phyloP scores from a whole-genome alignment of 192 early-diverging fungal genomes.

The Coemansia sp. region DNA sequence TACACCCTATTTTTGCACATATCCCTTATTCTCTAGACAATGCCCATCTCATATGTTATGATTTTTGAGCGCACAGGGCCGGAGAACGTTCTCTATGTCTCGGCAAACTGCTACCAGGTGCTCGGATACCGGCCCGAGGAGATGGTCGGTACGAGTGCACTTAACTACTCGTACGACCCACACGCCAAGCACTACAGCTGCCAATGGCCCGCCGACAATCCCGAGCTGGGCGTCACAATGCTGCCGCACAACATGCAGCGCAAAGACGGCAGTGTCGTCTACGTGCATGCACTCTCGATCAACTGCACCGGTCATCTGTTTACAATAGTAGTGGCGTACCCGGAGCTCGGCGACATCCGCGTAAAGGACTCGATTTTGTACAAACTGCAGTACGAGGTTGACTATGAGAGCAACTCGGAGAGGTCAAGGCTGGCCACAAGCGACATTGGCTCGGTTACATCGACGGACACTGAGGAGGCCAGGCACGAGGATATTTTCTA shows the following conservation, averaged over 20 bases:
- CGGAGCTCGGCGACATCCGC: constrained; percentile 29
- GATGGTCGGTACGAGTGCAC: constrained; percentile 39
- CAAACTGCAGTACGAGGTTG: constrained; percentile 34
- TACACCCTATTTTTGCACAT: background rate
- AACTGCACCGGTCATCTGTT: constrained; percentile 46
- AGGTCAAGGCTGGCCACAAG: background rate
- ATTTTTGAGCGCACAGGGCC: constrained; percentile 34
- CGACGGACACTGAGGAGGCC: background rate
- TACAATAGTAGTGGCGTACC: constrained; percentile 24
- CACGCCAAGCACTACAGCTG: constrained; percentile 50
- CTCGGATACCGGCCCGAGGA: constrained; percentile 39
- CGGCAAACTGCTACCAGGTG: constrained; percentile 24
- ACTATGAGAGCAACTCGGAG: constrained; percentile 8
- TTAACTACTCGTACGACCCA: constrained; percentile 36
- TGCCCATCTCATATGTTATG: constrained; percentile 36
- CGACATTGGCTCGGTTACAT: background rate
- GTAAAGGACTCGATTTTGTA: constrained; percentile 33
- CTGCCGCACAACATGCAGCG: constrained; percentile 36
- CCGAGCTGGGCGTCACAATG: constrained; percentile 44
- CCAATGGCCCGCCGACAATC: constrained; percentile 45
- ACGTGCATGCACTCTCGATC: constrained; percentile 30
- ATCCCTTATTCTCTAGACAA: constrained; percentile 3
- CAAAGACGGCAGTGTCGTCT: constrained; percentile 21
- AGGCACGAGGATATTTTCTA: constrained; percentile 10
- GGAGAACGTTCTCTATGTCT: constrained; percentile 40